Percentiles rank a stretch among this genome's conserved stretches.
These are phyloP conservation scores for Mycena capillaripes DNA, from an alignment of 768 basidiomycete genomes.

Conservation along the genomic window DNA sequence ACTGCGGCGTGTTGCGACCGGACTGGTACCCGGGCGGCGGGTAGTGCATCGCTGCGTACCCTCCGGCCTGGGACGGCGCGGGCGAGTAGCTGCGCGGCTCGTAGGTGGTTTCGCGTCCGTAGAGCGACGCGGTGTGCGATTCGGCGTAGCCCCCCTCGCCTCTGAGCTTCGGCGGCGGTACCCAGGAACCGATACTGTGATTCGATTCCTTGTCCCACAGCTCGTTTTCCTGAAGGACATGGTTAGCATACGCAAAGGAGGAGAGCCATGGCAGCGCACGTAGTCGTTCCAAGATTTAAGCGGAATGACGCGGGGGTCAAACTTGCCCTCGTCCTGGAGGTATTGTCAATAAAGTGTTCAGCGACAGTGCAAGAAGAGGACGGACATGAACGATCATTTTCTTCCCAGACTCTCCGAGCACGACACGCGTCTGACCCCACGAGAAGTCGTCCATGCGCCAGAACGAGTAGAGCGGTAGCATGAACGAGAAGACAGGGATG, in stretches of 20 bases:
- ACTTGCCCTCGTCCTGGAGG: conserved; percentile 94
- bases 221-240: conserved; percentile 81
- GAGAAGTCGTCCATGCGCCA: conserved; percentile 99
- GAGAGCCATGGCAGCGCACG: conserved; percentile 58
- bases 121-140: conserved; percentile 83
- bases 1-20: conserved; percentile 81
- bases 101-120: conserved; percentile 91
- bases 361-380: conserved; percentile 28
- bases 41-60: conserved; percentile 46
- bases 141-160: conserved; percentile 80
- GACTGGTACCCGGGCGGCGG: conserved; percentile 83
- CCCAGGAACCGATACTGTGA: conserved; percentile 95
- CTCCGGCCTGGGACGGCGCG: conserved; percentile 76
- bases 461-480: conserved; percentile 95
- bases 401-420: conserved; percentile 95
- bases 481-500: conserved; percentile 93
- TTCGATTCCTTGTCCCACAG: conserved; percentile 98
- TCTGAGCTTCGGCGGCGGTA: conserved; percentile 79
- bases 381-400: conserved; percentile 94
- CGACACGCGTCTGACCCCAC: conserved; percentile 94
- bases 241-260: background rate
- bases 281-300: conserved; percentile 98
- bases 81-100: conserved; percentile 84
- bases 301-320: conserved; percentile 93
- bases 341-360: conserved; percentile 13